Percentiles rank a stretch among this genome's conserved stretches.
phyloP scores from a whole-genome alignment of 345 rosid species.

The Capsella bursapastoris region DNA sequence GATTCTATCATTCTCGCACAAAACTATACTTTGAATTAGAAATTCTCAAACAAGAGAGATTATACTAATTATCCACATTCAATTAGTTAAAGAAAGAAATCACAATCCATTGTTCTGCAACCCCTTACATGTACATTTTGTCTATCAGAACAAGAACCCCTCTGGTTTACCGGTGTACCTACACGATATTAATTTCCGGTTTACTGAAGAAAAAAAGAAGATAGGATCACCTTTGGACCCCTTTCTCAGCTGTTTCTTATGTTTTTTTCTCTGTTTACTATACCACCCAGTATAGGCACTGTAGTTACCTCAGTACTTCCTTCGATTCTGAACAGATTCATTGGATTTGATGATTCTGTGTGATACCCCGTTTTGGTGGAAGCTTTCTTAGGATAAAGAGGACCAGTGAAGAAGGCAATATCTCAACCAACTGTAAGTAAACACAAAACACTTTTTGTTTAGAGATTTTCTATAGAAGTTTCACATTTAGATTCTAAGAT shows the following conservation, averaged over 20 bases:
- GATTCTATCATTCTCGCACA: too few relatives aligned
- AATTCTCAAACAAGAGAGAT: constrained; percentile 1
- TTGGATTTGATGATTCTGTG: constrained; percentile 70
- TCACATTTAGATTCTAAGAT: constrained; percentile 4
- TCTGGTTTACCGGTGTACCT: constrained; percentile 16
- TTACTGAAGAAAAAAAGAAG: background rate
- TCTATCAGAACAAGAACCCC: constrained; percentile 23
- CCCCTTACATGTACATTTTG: constrained; percentile 33
- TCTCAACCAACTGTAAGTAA: constrained; percentile 68
- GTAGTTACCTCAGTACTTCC: constrained; percentile 16
- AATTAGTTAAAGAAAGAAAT: constrained; percentile 16
- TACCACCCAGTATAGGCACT: background rate
- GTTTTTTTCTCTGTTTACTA: background rate
- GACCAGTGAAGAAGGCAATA: constrained; percentile 76
- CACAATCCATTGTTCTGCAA: constrained; percentile 22
- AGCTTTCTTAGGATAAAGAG: constrained; percentile 77
- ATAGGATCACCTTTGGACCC: background rate
- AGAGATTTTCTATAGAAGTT: background rate
- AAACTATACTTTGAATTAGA: background rate
- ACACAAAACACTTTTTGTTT: constrained; percentile 12
- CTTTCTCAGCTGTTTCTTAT: constrained; percentile 5
- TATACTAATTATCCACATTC: constrained; percentile 21
- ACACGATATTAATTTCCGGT: constrained; percentile 22
- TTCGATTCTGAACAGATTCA: constrained; percentile 37
- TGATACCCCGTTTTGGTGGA: constrained; percentile 74